Evolutionary conservation across 169 alveolate species (phyloP), one percentile per base, ranked within the genome.

Genomic region (Eimeria sp.): DNA sequence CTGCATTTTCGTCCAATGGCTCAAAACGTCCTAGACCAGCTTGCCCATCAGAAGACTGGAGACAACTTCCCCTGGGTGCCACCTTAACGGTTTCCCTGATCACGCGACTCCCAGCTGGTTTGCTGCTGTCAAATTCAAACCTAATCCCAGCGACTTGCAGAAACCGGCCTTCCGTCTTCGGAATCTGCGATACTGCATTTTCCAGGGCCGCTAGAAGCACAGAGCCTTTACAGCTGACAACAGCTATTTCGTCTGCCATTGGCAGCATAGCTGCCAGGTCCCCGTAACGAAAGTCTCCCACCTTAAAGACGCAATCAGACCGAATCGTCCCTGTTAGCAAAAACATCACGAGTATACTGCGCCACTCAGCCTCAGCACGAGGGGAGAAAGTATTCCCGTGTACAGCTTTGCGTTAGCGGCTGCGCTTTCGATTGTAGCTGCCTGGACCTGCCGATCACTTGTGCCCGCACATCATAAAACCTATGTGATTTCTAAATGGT

Each of bases 91-190:
- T 95, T 14, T 95, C 98, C 22, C 96, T 95, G n/a, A 97, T 83
- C 57, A 97, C 88, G 61, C 98, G 95, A 43, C 65, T 82, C 49
- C 98, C 98, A n/a, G 97, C 84, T 40, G 98, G 97, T 47, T 82
- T 87, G 70, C 96, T 96, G 47, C 95, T 96, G 95, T 78, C 95
- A 84, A 72, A 94, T 43, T 70, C 92, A 51, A 96, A 96, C 16
- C 96, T 92, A 40, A 97, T 91, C 20, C 99, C 99, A 10, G 99
- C 96, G 27, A 98, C 97, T 11, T 97, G 97, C 13, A 98, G 98
- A 95, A 98, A 98, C 45, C 99, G 96, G 3, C 99, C 99, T 65
- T 98, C 99, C 65, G 95, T 97, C 83, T 93, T 97, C 5, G 99
- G 99, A 95, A 96, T 97, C 82, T 96, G 97, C 25, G 98, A 93